Evolutionary conservation across 805 yeast genomes (phyloP).

Genomic region (Saturnispora quitensis): DNA sequence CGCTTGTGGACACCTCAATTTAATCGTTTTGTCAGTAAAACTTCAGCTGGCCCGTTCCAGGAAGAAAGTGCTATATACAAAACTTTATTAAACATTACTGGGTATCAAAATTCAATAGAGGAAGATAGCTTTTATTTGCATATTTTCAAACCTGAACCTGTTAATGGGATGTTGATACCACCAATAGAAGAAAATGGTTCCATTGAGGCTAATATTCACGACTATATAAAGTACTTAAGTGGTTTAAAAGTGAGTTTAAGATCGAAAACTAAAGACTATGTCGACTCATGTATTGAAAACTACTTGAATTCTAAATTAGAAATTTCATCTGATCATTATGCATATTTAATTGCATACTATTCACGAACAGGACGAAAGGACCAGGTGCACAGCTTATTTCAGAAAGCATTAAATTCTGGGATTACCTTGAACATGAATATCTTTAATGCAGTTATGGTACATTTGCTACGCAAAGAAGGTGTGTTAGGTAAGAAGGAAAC

Average conservation of each 20-base stretch:
- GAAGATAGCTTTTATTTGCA: not conserved
- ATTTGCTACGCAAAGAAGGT: not conserved
- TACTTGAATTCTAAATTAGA: not conserved
- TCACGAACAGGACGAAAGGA: not conserved
- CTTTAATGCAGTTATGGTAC: not conserved
- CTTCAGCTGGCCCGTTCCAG: not conserved
- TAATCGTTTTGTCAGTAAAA: not conserved
- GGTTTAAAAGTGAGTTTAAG: not conserved
- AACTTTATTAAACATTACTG: not conserved
- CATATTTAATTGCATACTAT: not conserved
- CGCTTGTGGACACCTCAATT: not conserved
- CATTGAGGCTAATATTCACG: not conserved
- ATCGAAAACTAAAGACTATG: not conserved
- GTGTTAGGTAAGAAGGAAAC: not conserved
- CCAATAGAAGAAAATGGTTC: not conserved
- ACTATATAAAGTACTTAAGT: not conserved
- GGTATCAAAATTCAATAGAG: not conserved
- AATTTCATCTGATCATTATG: not conserved
- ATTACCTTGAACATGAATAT: not conserved
- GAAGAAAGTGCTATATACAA: not conserved
- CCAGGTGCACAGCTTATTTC: not conserved
- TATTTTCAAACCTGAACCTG: not conserved
- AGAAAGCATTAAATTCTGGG: not conserved
- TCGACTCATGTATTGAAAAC: not conserved
- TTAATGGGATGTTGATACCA: not conserved